Conservation (phyloP, 1,284 basidiomycete species). For the Volvariella volvacea region DNA sequence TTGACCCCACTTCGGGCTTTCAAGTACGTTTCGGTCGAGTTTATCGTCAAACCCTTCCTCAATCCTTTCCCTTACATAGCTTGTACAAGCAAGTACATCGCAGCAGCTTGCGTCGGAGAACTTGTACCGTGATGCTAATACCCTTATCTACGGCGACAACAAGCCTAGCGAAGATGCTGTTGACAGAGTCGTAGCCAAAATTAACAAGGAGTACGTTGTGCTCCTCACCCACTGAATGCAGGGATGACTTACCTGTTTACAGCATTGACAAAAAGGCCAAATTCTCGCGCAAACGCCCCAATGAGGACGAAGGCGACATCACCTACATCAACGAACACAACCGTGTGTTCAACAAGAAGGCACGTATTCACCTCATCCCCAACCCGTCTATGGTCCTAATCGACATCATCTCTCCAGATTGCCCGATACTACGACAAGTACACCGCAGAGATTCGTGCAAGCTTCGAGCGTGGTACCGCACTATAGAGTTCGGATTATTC, state of each 20-base stretch:
- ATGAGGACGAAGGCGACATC: conserved; percentile 92
- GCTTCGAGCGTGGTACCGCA: conserved; percentile 93
- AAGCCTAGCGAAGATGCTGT: conserved; percentile 93
- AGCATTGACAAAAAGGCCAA: conserved; percentile 86
- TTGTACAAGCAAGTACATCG: conserved; percentile 49
- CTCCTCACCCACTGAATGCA: neutral
- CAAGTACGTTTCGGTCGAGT: neutral
- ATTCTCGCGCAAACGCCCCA: conserved; percentile 80
- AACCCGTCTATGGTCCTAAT: neutral
- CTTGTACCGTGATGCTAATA: conserved; percentile 87
- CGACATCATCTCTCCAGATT: conserved; percentile 48
- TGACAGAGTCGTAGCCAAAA: conserved; percentile 85
- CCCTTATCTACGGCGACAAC: conserved; percentile 87
- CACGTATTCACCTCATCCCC: conserved; percentile 7
- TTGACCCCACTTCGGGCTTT: conserved; percentile 34
- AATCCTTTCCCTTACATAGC: conserved; percentile 19
- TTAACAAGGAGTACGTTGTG: conserved; percentile 83
- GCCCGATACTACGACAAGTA: conserved; percentile 97
- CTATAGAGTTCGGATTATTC: too few species aligned
- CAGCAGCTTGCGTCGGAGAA: conserved; percentile 69
- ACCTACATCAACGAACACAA: conserved; percentile 99
- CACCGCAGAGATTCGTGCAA: conserved; percentile 90
- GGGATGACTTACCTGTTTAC: conserved; percentile 7
- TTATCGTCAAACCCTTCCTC: neutral
- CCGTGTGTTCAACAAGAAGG: conserved; percentile 98